Base-by-base conservation (phyloP, 164 flowering plant species). In the Annona squamosa region DNA sequence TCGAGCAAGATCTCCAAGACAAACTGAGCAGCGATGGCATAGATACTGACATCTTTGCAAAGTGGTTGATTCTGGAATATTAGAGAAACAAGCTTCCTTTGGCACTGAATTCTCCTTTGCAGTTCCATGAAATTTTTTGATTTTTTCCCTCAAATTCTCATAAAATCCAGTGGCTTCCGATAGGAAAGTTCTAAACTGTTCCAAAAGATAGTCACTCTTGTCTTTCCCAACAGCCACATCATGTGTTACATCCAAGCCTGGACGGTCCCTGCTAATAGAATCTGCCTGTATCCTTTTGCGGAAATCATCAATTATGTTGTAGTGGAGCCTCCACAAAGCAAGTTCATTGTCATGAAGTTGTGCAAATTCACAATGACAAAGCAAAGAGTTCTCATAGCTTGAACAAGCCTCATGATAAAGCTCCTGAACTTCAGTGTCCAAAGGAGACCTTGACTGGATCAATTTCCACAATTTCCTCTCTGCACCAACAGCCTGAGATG, bases 1-100 rank as follows among this genome's bases (percentile, higher is more conserved):
- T 77, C 98, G 86, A 61, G 90, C 92, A 80, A 93, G 89, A 84
- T 93, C 98, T 18, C 98, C 98, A 44, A 91, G 87, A 76, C 90
- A 88, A 75, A 93, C 77, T 45, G 86, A 77, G 75, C 86, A 85
- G 3, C 97, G 95, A 78, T 93, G 98, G 73, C 93, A 89, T 42
- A 82, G 73, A 77, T 85, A 84, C n/a, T 78, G 85, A 73, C 84
- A 83, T 73, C 79, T 82, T 67, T 75, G 81, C 71, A 74, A 46
- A 48, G 79, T 81, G 56, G 72, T 70, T 62, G 84, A 75, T 41
- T 81, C 86, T 48, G 73, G 48, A 43, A 73, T 44, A 66, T 71
- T 63, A 17, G 82, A 68, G 26, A 48, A 62, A 46, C 76, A 69
- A 71, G 67, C 75, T 12, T 65, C 77, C 48, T 64, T 72, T 66